Evolutionary conservation across 108 stramenopile genomes (phyloP).

Genomic region (Chaetoceros muelleri): DNA sequence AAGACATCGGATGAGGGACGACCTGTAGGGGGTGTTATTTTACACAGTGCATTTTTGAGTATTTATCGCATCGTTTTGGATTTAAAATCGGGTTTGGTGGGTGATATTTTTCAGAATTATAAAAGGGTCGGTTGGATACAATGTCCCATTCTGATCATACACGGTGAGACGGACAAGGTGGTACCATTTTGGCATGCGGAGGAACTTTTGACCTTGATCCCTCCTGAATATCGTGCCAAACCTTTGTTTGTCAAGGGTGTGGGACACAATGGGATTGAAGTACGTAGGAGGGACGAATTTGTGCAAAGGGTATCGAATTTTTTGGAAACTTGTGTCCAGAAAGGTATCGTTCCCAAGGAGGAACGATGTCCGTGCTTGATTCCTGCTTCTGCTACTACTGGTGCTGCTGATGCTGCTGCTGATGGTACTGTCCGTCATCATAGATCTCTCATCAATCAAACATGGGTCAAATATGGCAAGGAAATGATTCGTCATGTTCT

Average conservation of each 20-base stretch:
- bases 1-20: constrained; percentile 33
- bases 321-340: constrained; percentile 6
- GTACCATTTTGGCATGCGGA: constrained; percentile 68
- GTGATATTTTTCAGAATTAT: constrained; percentile 34
- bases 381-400: too few species aligned
- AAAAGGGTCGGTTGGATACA: constrained; percentile 31
- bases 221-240: constrained; percentile 28
- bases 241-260: constrained; percentile 41
- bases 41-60: constrained; percentile 42
- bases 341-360: background rate
- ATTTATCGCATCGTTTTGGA: constrained; percentile 35
- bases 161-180: constrained; percentile 62
- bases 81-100: constrained; percentile 18
- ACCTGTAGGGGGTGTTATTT: constrained; percentile 49
- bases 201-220: constrained; percentile 20
- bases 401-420: too few species aligned
- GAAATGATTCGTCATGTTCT: background rate
- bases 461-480: background rate
- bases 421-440: too few species aligned
- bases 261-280: constrained; percentile 61
- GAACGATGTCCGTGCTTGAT: too few species aligned
- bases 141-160: constrained; percentile 40
- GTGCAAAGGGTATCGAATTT: constrained; percentile 15
- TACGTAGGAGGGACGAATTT: constrained; percentile 13
- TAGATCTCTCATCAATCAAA: background rate